Evolutionary conservation across 306 rosid genomes (phyloP), one percentile per base, ranked within the genome.

Genomic region (Casuarina cunninghamiana): DNA sequence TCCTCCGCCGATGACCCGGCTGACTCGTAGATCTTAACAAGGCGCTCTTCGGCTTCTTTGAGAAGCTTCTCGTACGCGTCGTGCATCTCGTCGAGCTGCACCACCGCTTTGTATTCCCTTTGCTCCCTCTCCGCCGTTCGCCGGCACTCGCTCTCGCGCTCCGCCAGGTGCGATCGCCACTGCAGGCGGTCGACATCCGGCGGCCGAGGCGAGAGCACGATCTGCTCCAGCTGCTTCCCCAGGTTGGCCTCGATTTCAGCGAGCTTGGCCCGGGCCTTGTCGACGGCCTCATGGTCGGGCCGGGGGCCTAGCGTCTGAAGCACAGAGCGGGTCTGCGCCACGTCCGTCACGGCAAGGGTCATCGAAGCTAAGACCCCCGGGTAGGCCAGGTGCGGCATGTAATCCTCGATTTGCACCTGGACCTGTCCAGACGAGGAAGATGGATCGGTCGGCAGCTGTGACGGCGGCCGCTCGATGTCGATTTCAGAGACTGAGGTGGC

Each of bases 41-140:
- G 75, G 71, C 93, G 65, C 71, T 83, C 85, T 87, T 95, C 99
- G 0, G 97, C 98, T 15, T 93, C 93, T 84, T 78, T 90, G 19
- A 95, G 87, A 41, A 95, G 84, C 83, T 82, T 93, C 78, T 80
- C 93, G 80, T 95, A 95, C 4, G 96, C 82, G 0, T 68, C 89
- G 75, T 93, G 97, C 96, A 93, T 88, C 74, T 91, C 92, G 5
- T 95, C 97, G 62, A 90, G 78, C 86, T 91, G 96, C 8, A 95
- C 12, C 41, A 95, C 53, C 0, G 89, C 86, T 37, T 79, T 90
- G 63, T 69, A 87, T 13, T 26, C 15, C 63, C 85, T 87, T 77
- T 45, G 86, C 78, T 93, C 98, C 45, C 70, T 87, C 63, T 95
- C 99, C 17, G 87, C 81, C 51, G 73, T 42, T 11, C 84, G 78